phyloP scores from a whole-genome alignment of 2,329 filamentous ascomycete species.

The Claviceps humidiphila region DNA sequence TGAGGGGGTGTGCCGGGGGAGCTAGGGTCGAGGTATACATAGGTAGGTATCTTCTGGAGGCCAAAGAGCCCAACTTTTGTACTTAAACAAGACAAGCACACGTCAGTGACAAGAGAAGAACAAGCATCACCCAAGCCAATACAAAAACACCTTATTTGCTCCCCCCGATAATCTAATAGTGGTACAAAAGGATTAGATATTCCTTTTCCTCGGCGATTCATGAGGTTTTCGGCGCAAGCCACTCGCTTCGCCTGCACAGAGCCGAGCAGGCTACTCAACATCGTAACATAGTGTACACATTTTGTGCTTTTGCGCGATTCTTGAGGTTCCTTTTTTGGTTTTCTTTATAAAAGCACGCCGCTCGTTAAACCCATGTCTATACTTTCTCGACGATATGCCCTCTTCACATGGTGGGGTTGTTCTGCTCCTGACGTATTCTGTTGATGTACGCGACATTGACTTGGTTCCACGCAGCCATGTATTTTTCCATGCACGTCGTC shows the following conservation, averaged over 20 bases:
- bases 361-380: neutral
- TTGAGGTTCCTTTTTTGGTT: neutral
- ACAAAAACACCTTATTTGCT: no score
- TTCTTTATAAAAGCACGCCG: neutral
- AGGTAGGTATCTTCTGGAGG: no score
- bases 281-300: neutral
- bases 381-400: neutral
- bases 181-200: neutral
- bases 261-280: neutral
- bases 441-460: slow-evolving; percentile 56
- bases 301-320: neutral
- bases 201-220: neutral
- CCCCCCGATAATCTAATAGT: no score
- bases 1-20: no score
- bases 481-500: slow-evolving; percentile 71
- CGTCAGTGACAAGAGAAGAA: no score
- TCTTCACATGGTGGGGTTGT: slow-evolving; percentile 10
- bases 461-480: slow-evolving; percentile 67
- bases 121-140: no score
- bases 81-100: no score
- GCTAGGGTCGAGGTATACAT: no score
- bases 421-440: slow-evolving; percentile 46
- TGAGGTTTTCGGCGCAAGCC: neutral
- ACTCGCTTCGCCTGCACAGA: no score
- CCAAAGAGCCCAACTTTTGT: no score